Base-by-base conservation (phyloP, 805 yeast species). In the Ogataea methanolica region DNA sequence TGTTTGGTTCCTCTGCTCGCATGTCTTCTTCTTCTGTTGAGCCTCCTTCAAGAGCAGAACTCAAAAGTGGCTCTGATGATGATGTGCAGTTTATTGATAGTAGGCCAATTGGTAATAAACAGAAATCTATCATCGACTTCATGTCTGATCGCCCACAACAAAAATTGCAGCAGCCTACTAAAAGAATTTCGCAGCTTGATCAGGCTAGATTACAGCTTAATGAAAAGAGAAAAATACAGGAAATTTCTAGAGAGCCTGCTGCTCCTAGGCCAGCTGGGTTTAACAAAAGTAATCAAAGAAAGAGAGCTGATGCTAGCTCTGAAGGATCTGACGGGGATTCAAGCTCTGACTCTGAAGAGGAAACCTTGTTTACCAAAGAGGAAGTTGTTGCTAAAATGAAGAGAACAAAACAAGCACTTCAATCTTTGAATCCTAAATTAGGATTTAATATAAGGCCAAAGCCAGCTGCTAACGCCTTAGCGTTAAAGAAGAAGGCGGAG, bases 221-320 rank as follows among this genome's bases (percentile, higher is more conserved):
- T 2, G 63, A 62, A 42, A 58, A 54, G 39, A 50, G 65, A 31
- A 53, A 51, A 23, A 39, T 42, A 15, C 47, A 45, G 22, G 56
- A 61, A 12, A 55, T 60, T 6, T 43, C 50, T 7, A 46, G 46
- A 33, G 66, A 65, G 4, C 79, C 80, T 3, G 80, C 80, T 1
- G 69, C 80, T 5, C 67, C 83, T 1, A 60, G 82, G 46, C 79
- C 82, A 2, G 72, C 82, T 5, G 83, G 82, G 0, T 78, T 76
- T 58, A 78, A 78, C 46, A 69, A 60, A 39, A 21, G 33, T 4
- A 12, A 21, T 43, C 57, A 53, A 38, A 55, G 48, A 11, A 58
- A 53, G 37, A 43, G 36, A 14, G 39, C 15, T 15, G 42, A 52
- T 4, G 54, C 44, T 31, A 40, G 9, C 9, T 26, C 31, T 26